Evolutionary conservation across 1,284 basidiomycete species (phyloP), one percentile per base, ranked within the genome.

Genomic region (Cryptococcus wingfieldii): DNA sequence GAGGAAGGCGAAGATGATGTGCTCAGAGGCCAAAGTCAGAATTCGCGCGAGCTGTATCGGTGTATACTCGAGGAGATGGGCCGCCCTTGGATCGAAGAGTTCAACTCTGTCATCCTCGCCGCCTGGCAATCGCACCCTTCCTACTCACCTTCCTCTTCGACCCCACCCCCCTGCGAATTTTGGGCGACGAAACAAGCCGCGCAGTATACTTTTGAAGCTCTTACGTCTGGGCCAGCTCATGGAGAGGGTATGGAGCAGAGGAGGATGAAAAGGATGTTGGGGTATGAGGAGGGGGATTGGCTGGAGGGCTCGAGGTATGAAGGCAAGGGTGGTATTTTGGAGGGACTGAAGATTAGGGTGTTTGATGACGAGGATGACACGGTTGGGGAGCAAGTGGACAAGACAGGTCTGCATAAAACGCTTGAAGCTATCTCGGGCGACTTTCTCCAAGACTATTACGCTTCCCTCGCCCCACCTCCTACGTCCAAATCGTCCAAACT

Each of bases 141-240:
- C 14, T 23, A 13, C 3, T 18, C 28, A 8, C 13, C 6, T 10
- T 25, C 37, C 23, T 18, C n/a, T 4, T 5, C 19, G 12, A 23
- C 38, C 5, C 25, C 18, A 14, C 47, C 47, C 4, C 12, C 45
- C 31, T 76, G 86, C 5, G 80, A 83, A 56, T 89, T 91, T 59
- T 92, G 88, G 87, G 86, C 88, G 1, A 90, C 88, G 0, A 71
- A 73, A 3, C 87, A 89, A 67, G 88, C 88, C 1, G 81, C 84
- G 38, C 81, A 83, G 28, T 70, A 70, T 50, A 60, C 72, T 13
- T 64, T 64, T 31, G 73, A 75, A 45, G 67, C 70, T 4, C 65
- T 75, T 13, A 55, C 63, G 5, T 61, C 62, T 42, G 67, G 67
- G 14, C 59, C 62, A 10, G 52, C 67, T 1, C 58, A 71, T 19